Percentiles rank a stretch among this genome's conserved stretches.
phyloP scores from a whole-genome alignment of 2,329 filamentous ascomycete species.

The Stemphylium beticola region DNA sequence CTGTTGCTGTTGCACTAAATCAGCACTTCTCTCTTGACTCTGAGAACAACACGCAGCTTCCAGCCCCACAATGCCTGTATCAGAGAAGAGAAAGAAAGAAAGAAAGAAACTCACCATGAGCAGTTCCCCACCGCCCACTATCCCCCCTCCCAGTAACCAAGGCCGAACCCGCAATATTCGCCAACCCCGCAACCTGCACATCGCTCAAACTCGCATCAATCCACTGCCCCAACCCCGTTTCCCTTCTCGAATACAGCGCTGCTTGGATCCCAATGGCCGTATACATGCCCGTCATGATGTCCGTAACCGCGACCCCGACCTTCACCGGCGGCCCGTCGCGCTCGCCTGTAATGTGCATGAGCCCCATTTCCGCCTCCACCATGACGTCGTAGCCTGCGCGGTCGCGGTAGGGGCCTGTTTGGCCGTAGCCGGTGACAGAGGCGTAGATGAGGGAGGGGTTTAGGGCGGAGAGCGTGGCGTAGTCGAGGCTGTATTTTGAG shows the following conservation, averaged over 20 bases:
- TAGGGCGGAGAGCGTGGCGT: conserved; percentile 74
- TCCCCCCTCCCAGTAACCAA: conserved; percentile 87
- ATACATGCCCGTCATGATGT: conserved; percentile 92
- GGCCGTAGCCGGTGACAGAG: conserved; percentile 94
- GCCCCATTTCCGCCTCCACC: conserved; percentile 96
- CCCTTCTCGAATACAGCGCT: conserved; percentile 75
- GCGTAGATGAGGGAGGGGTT: conserved; percentile 91
- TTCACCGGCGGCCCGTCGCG: conserved; percentile 91
- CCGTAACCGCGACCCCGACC: conserved; percentile 96
- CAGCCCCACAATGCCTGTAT: background rate
- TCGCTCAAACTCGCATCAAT: conserved; percentile 91
- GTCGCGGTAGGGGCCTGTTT: conserved; percentile 85
- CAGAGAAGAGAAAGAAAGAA: no score
- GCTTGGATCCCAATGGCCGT: conserved; percentile 95
- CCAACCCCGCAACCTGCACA: conserved; percentile 88
- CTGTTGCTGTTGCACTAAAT: conserved; percentile 64
- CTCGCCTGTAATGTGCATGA: conserved; percentile 97
- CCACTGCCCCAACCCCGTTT: conserved; percentile 83
- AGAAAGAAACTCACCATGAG: conserved; percentile 70
- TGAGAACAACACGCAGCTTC: no score
- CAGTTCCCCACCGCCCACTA: conserved; percentile 90
- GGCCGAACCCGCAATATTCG: conserved; percentile 90
- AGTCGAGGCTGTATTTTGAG: conserved; percentile 90
- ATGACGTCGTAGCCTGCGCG: conserved; percentile 98
- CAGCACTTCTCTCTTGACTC: no score